Evolutionary conservation across 345 rosid genomes (phyloP).

Genomic region (Camelina hispida): DNA sequence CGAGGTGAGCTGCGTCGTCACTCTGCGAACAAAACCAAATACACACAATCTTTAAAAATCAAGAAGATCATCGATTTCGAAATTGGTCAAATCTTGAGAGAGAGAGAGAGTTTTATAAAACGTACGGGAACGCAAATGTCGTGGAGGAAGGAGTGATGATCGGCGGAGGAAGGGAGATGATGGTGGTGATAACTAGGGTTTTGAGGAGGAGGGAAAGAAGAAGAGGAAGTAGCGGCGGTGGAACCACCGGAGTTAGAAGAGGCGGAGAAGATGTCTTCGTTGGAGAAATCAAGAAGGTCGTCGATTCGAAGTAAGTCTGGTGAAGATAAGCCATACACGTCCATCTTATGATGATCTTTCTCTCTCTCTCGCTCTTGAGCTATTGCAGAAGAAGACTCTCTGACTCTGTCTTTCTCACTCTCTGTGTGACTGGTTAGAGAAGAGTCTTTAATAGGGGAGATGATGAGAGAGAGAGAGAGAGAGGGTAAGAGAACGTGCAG

Average conservation of each 20-base stretch:
- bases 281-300: constrained; percentile 55
- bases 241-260: constrained; percentile 45
- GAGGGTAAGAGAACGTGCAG: constrained; percentile 50
- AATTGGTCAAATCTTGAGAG: background rate
- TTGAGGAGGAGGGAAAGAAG: constrained; percentile 41
- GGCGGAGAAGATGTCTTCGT: constrained; percentile 48
- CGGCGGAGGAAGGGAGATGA: constrained; percentile 45
- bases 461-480: constrained; percentile 19
- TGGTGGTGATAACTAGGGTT: constrained; percentile 53
- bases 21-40: constrained; percentile 43
- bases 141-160: constrained; percentile 52
- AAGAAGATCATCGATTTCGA: background rate
- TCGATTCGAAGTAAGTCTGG: constrained; percentile 44
- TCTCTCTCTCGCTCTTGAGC: background rate
- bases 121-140: constrained; percentile 71
- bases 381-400: constrained; percentile 19
- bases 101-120: background rate
- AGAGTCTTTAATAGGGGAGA: constrained; percentile 40
- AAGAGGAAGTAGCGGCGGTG: constrained; percentile 39
- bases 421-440: constrained; percentile 21
- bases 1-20: constrained; percentile 86
- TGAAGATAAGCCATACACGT: constrained; percentile 51
- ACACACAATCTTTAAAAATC: background rate
- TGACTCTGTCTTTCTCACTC: constrained; percentile 25
- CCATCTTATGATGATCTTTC: constrained; percentile 47